phyloP scores from a whole-genome alignment of 176 grass and related monocot species.

The Aegilops longissima region DNA sequence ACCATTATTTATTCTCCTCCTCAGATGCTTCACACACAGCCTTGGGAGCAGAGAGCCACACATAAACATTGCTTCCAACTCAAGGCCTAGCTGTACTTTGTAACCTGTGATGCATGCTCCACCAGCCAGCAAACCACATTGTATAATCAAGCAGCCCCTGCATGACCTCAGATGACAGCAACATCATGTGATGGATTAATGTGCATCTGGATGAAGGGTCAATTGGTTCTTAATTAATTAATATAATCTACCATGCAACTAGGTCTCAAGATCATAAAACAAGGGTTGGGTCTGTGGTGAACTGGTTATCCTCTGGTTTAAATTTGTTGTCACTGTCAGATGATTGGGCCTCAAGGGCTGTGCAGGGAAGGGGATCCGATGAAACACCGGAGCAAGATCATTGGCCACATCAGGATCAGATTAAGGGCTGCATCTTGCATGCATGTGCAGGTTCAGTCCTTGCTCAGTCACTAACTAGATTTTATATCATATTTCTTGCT shows the following conservation, averaged over 20 bases:
- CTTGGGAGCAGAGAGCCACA: neutral
- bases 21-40: conserved; percentile 36
- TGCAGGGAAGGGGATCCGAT: conserved; percentile 55
- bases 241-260: too few relatives aligned
- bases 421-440: neutral
- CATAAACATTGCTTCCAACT: conserved; percentile 42
- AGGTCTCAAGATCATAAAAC: conserved; percentile 30
- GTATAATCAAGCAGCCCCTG: neutral
- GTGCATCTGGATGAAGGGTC: conserved; percentile 22
- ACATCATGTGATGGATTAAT: neutral
- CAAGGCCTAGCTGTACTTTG: conserved; percentile 49
- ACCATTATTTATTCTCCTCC: conserved; percentile 36
- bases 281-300: neutral
- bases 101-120: conserved; percentile 52
- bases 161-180: conserved; percentile 49
- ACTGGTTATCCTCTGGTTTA: conserved; percentile 14
- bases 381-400: conserved; percentile 11
- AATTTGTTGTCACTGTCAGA: conserved; percentile 24
- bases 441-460: conserved; percentile 29
- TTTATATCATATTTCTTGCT: neutral
- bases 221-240: conserved; percentile 14
- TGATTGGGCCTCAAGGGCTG: conserved; percentile 43
- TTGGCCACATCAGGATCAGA: conserved; percentile 15
- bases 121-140: conserved; percentile 24
- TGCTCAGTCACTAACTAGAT: neutral